A percentile compares a stretch with the other conserved stretches of the same genome.
phyloP scores from a whole-genome alignment of 805 yeast species.

The Candida nitratophila region DNA sequence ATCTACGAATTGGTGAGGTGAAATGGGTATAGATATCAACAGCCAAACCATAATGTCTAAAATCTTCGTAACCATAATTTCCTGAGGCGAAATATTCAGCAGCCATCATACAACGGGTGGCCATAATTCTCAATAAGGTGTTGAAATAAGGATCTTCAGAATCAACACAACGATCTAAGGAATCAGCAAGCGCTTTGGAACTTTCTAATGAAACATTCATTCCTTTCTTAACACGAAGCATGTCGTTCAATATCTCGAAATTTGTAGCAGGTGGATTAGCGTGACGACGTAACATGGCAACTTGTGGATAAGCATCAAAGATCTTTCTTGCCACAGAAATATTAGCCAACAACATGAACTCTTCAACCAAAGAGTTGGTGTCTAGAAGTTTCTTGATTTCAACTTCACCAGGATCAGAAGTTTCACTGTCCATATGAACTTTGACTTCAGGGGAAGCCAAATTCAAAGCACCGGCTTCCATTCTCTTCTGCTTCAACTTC shows the following conservation, averaged over 20 bases:
- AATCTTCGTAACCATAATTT: constrained; percentile 81
- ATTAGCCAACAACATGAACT: constrained; percentile 95
- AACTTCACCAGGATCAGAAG: constrained; percentile 93
- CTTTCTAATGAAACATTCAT: constrained; percentile 73
- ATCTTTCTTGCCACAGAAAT: constrained; percentile 93
- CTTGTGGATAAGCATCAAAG: constrained; percentile 90
- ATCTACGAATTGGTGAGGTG: constrained; percentile 96
- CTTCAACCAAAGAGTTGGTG: constrained; percentile 95
- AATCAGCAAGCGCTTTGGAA: constrained; percentile 88
- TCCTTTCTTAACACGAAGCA: constrained; percentile 74
- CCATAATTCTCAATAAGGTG: constrained; percentile 90
- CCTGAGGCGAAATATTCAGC: constrained; percentile 97
- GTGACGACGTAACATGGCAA: constrained; percentile 97
- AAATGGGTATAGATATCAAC: constrained; percentile 97
- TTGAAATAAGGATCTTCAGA: constrained; percentile 83
- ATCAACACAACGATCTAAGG: constrained; percentile 83
- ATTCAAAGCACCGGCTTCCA: constrained; percentile 94
- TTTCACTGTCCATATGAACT: constrained; percentile 94
- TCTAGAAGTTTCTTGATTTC: constrained; percentile 83
- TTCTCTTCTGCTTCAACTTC: constrained; percentile 73
- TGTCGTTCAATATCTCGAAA: constrained; percentile 83
- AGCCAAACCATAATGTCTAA: constrained; percentile 94
- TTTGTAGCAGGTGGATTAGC: constrained; percentile 95
- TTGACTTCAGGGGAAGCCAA: constrained; percentile 97
- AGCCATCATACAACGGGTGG: constrained; percentile 98